Conservation (phyloP, 2,329 filamentous ascomycete species). For the Talaromyces atroroseus region DNA sequence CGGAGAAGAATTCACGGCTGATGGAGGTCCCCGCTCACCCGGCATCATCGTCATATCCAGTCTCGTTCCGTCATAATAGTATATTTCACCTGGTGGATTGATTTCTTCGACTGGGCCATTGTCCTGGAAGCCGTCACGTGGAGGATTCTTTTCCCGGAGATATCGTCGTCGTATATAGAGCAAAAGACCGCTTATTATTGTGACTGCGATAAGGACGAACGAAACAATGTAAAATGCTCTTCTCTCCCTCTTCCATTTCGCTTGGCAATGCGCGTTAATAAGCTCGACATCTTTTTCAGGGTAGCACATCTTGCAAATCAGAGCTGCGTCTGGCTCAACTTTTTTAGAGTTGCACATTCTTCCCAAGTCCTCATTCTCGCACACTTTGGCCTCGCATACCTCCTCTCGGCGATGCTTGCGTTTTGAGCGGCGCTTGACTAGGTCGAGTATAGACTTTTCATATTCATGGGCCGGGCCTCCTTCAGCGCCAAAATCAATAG, state of each 20-base stretch:
- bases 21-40: not conserved
- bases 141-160: conserved; percentile 7
- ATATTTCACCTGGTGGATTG: conserved; percentile 10
- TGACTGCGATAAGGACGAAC: conserved; percentile 11
- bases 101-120: not conserved
- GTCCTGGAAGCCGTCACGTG: not conserved
- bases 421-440: not conserved
- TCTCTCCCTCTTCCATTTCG: conserved; percentile 12
- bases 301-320: conserved; percentile 17
- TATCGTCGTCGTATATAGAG: conserved; percentile 13
- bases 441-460: not conserved
- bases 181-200: conserved; percentile 9
- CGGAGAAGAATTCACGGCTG: not conserved
- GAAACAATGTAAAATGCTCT: conserved; percentile 16
- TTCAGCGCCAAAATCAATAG: not conserved
- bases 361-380: conserved; percentile 9
- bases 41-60: not conserved
- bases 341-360: conserved; percentile 8
- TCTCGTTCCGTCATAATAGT: conserved; percentile 11
- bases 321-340: conserved; percentile 4
- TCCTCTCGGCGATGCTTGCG: conserved; percentile 3
- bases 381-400: conserved; percentile 15
- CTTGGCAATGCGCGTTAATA: conserved; percentile 15
- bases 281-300: conserved; percentile 12
- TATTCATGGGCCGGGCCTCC: not conserved